These are phyloP conservation scores for Phlyctochytrium planicorne DNA, from an alignment of 192 early-diverging fungal genomes.

Conservation along the genomic window DNA sequence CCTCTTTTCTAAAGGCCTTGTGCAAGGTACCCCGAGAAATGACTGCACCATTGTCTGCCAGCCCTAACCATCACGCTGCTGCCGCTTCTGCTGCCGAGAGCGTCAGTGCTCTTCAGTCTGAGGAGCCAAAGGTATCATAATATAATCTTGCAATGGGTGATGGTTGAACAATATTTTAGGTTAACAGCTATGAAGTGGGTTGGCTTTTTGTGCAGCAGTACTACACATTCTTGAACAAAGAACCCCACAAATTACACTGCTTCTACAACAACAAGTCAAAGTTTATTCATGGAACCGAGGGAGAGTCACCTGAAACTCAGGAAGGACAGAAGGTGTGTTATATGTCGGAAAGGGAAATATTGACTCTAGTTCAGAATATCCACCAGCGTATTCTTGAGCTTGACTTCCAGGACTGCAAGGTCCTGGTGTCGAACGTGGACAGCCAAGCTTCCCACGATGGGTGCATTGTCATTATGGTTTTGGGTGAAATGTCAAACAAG, in stretches of 20 bases:
- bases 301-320: constrained; percentile 61
- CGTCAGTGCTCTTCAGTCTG: background rate
- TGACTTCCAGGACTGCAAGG: constrained; percentile 83
- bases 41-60: background rate
- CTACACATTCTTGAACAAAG: constrained; percentile 88
- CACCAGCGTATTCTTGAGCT: constrained; percentile 68
- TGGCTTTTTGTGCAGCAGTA: constrained; percentile 95
- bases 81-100: background rate
- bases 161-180: too few relatives aligned
- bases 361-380: constrained; percentile 68
- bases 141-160: too few relatives aligned
- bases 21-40: too few relatives aligned
- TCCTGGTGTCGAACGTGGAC: constrained; percentile 86
- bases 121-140: background rate
- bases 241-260: constrained; percentile 74
- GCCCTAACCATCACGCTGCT: background rate
- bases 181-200: constrained; percentile 69
- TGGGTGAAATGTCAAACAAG: constrained; percentile 89
- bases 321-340: constrained; percentile 70
- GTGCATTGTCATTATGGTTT: constrained; percentile 85
- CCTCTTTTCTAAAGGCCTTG: too few relatives aligned
- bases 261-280: constrained; percentile 88
- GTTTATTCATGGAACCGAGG: constrained; percentile 82
- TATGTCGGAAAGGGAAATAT: background rate
- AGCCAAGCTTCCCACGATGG: constrained; percentile 70